These are phyloP conservation scores for Trichocladium antarcticum DNA, from an alignment of 495 filamentous ascomycete species.

Conservation along the genomic window DNA sequence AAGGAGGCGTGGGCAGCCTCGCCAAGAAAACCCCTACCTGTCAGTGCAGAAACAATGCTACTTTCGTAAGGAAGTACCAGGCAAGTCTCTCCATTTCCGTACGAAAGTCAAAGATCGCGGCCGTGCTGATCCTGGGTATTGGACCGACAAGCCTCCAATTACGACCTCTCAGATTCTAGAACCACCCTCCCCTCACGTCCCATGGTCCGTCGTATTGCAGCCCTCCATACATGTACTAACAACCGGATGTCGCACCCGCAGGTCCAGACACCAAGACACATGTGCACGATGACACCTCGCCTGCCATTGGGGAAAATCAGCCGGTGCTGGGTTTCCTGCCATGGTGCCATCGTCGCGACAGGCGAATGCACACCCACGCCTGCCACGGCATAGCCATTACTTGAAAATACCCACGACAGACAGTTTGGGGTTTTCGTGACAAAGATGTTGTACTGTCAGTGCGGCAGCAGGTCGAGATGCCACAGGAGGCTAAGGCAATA, in stretches of 20 bases:
- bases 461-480: background rate
- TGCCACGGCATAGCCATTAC: slow-evolving; percentile 1
- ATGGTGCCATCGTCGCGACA: slow-evolving; percentile 12
- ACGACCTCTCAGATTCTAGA: background rate
- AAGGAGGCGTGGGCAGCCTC: background rate
- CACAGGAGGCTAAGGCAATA: background rate
- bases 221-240: slow-evolving; percentile 9
- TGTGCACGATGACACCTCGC: slow-evolving; percentile 14
- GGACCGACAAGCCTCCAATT: background rate
- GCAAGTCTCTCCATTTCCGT: background rate
- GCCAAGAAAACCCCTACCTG: background rate
- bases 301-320: slow-evolving; percentile 5
- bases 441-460: slow-evolving; percentile 4
- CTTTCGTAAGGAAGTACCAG: background rate
- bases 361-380: slow-evolving; percentile 20
- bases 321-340: slow-evolving; percentile 15
- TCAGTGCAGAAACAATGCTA: background rate
- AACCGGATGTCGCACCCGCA: slow-evolving; percentile 23
- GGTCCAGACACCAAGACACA: slow-evolving; percentile 5
- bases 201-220: slow-evolving; percentile 11
- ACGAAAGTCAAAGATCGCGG: background rate
- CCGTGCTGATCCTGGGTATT: background rate
- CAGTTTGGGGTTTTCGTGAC: slow-evolving; percentile 21
- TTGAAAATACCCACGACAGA: slow-evolving; percentile 13
- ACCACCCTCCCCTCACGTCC: too few species aligned